phyloP scores from a whole-genome alignment of 768 basidiomycete genomes.

The Lyophyllum shimeji region DNA sequence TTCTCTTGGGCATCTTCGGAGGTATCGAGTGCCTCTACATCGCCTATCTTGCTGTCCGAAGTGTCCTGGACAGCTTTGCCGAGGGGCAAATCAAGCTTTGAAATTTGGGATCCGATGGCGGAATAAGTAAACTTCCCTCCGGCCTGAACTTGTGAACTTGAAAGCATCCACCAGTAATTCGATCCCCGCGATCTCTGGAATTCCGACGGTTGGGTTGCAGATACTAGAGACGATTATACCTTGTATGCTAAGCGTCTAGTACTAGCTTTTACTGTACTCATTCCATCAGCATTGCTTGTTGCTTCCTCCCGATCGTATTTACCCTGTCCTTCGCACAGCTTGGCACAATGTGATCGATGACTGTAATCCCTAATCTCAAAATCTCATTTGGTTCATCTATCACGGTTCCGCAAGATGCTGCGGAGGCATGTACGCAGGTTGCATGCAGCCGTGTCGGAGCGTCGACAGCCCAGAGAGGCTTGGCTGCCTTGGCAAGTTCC shows the following conservation, averaged over 20 bases:
- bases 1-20: slow-evolving; percentile 7
- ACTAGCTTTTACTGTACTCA: too few species aligned
- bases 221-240: too few species aligned
- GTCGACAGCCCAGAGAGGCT: neutral
- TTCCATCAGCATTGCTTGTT: too few species aligned
- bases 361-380: neutral
- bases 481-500: slow-evolving; percentile 5
- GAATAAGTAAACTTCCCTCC: too few species aligned
- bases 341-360: neutral
- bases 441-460: too few species aligned
- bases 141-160: too few species aligned
- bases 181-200: too few species aligned
- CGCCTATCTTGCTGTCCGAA: neutral
- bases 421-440: too few species aligned
- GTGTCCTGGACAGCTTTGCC: slow-evolving; percentile 6
- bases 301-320: neutral
- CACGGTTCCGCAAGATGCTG: too few species aligned
- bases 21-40: slow-evolving; percentile 12
- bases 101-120: neutral
- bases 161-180: too few species aligned
- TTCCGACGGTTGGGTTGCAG: too few species aligned
- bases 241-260: too few species aligned
- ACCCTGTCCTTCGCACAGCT: neutral
- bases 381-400: neutral
- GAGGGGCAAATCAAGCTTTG: slow-evolving; percentile 15